Evolutionary conservation across 148 eudicot species (phyloP).

Genomic region (Limonium bicolor): DNA sequence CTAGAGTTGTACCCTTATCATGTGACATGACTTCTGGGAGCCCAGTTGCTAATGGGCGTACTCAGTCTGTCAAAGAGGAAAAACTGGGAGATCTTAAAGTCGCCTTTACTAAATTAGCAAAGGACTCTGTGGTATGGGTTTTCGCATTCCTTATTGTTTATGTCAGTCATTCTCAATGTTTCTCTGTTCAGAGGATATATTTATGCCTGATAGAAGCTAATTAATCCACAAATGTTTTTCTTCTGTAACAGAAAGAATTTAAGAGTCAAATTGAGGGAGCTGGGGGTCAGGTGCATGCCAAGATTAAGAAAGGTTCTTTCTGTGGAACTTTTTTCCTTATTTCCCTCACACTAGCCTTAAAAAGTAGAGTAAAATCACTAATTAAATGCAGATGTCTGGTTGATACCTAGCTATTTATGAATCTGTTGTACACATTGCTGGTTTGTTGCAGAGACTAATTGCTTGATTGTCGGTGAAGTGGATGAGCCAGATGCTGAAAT

Average conservation of each 20-base stretch:
- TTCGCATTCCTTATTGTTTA: slow-evolving; percentile 4
- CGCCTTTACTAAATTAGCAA: slow-evolving; percentile 39
- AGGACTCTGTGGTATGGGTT: slow-evolving; percentile 42
- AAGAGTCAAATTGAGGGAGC: slow-evolving; percentile 53
- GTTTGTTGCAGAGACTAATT: slow-evolving; percentile 47
- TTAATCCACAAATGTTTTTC: too few species aligned
- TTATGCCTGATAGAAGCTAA: too few species aligned
- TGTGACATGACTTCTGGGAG: slow-evolving; percentile 26
- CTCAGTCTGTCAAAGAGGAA: slow-evolving; percentile 41
- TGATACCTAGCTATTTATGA: background rate
- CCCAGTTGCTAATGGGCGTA: slow-evolving; percentile 25
- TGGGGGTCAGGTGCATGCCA: slow-evolving; percentile 67
- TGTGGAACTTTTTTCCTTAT: background rate
- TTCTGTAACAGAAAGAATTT: slow-evolving; percentile 44
- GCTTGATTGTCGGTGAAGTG: slow-evolving; percentile 60
- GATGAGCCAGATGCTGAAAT: slow-evolving; percentile 50
- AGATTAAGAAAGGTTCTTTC: slow-evolving; percentile 79
- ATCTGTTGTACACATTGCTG: background rate
- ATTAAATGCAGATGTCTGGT: background rate
- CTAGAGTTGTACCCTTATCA: slow-evolving; percentile 43
- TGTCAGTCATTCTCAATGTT: too few species aligned
- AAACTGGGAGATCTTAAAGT: slow-evolving; percentile 58
- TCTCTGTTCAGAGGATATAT: too few species aligned
- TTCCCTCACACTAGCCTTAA: too few species aligned
- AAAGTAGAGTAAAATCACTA: background rate